Evolutionary conservation across 805 yeast species (phyloP).

Genomic region (Pichia californica): DNA sequence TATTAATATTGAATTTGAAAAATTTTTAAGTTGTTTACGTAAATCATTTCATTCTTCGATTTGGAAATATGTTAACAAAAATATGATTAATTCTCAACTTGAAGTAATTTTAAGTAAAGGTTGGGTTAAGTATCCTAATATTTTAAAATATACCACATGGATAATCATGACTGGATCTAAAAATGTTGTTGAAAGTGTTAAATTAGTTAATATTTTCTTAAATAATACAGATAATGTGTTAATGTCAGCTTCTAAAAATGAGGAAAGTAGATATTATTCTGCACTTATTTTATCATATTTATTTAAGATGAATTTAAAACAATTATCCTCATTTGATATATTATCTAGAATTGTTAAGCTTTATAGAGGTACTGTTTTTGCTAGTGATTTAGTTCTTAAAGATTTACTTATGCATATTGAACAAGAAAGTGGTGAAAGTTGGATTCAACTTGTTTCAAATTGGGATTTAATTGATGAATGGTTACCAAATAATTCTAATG

Average conservation of each 20-base stretch:
- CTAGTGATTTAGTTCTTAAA: constrained; percentile 59
- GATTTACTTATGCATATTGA: constrained; percentile 54
- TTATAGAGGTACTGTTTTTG: constrained; percentile 57
- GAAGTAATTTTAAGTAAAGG: constrained; percentile 47
- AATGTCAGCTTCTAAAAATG: too few species aligned
- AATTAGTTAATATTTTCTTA: constrained; percentile 56
- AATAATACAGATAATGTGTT: constrained; percentile 36
- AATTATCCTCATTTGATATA: constrained; percentile 40
- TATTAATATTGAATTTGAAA: constrained; percentile 25
- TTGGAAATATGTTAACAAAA: constrained; percentile 37
- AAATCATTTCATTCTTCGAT: constrained; percentile 27
- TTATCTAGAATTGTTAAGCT: constrained; percentile 44
- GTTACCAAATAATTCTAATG: neutral
- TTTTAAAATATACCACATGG: constrained; percentile 41
- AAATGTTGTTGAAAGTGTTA: constrained; percentile 37
- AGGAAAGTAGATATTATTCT: constrained; percentile 33
- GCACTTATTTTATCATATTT: constrained; percentile 43
- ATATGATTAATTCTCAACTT: constrained; percentile 54
- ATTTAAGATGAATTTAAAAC: constrained; percentile 39
- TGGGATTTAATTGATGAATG: constrained; percentile 52
- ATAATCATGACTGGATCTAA: constrained; percentile 34
- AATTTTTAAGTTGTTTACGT: constrained; percentile 29
- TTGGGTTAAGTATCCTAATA: constrained; percentile 39
- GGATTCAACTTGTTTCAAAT: constrained; percentile 55
- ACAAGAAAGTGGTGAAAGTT: constrained; percentile 39